These are phyloP conservation scores for Backusella macrospora DNA, from an alignment of 192 early-diverging fungal species.

Conservation along the genomic window DNA sequence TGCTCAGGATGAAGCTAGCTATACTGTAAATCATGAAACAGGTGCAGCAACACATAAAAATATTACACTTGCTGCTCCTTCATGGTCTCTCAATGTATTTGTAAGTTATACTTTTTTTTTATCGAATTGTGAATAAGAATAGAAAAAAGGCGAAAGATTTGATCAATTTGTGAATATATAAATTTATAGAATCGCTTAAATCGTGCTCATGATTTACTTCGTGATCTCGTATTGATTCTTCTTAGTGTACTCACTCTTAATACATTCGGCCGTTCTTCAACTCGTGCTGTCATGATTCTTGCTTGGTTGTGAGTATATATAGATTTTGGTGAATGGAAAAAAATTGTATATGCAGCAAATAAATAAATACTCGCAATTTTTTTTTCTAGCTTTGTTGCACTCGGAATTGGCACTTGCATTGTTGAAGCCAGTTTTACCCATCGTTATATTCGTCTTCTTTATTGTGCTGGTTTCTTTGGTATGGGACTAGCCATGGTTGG, in stretches of 20 bases:
- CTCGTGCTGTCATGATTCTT: conserved; percentile 37
- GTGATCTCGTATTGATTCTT: conserved; percentile 42
- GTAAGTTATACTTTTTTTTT: conserved; percentile 21
- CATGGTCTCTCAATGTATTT: conserved; percentile 16
- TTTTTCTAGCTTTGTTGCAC: conserved; percentile 27
- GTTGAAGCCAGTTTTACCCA: conserved; percentile 25
- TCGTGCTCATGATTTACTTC: conserved; percentile 32
- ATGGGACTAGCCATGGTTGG: conserved; percentile 31
- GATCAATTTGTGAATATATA: no score
- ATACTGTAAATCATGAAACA: neutral
- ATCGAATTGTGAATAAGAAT: neutral
- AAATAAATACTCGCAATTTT: neutral
- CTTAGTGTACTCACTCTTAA: conserved; percentile 39
- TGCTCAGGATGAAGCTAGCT: neutral
- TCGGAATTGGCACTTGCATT: conserved; percentile 22
- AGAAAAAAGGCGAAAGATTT: neutral
- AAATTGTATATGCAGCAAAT: no score
- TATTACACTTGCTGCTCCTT: neutral
- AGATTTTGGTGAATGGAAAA: neutral
- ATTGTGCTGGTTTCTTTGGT: conserved; percentile 27
- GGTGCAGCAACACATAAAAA: neutral
- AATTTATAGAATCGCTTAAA: conserved; percentile 35
- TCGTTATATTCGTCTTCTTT: conserved; percentile 25
- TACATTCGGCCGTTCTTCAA: conserved; percentile 40
- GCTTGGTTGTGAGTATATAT: conserved; percentile 42